phyloP scores from a whole-genome alignment of 139 green algal genomes.

The Volvox africanus region DNA sequence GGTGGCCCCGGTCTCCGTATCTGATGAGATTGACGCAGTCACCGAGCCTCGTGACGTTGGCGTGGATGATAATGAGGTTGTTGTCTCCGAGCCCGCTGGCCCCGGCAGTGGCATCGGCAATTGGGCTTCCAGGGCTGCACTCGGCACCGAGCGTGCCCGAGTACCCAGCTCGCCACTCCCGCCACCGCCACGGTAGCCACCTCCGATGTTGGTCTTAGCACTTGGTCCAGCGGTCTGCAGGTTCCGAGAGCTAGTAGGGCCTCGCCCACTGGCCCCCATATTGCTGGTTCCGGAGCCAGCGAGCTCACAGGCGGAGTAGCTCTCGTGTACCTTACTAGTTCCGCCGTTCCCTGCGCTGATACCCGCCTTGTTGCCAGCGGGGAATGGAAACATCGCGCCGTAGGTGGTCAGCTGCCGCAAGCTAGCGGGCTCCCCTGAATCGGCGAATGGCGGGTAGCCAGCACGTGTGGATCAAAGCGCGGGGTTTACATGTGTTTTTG shows the following conservation, averaged over 20 bases:
- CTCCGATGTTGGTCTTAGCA: not conserved
- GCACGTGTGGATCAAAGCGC: too few species aligned
- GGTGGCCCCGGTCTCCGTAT: not conserved
- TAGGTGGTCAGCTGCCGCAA: slow-evolving; percentile 31
- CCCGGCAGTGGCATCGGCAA: not conserved
- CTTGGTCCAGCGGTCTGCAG: too few species aligned
- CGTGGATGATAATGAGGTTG: not conserved
- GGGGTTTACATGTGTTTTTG: too few species aligned
- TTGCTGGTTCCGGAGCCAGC: not conserved
- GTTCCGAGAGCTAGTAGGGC: too few species aligned
- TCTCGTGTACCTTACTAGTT: slow-evolving; percentile 2
- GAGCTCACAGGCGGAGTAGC: slow-evolving; percentile 20
- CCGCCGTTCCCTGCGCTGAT: not conserved
- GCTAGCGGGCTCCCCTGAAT: slow-evolving; percentile 13
- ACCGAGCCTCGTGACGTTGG: not conserved
- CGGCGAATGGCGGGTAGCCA: too few species aligned
- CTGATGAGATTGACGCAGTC: not conserved
- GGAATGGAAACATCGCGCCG: not conserved
- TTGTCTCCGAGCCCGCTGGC: not conserved
- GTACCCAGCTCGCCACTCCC: not conserved
- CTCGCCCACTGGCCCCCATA: not conserved
- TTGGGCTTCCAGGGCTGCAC: not conserved
- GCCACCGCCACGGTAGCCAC: not conserved
- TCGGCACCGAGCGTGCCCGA: not conserved
- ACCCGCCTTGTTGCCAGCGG: not conserved